Base-by-base conservation (phyloP, 768 basidiomycete genomes). In the Psilocybe tampanensis region DNA sequence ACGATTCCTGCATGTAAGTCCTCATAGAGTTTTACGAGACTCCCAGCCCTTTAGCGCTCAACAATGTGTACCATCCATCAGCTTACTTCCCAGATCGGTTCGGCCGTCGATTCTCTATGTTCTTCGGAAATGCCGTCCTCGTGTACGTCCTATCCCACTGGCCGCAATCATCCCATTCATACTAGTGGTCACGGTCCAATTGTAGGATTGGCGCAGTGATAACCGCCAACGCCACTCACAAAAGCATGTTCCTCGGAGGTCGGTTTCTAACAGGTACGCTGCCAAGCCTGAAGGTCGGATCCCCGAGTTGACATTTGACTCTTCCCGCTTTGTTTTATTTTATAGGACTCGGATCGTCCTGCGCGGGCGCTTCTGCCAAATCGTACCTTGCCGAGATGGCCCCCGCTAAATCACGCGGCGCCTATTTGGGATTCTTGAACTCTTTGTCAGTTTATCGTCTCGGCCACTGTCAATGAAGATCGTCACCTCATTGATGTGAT, bases 341-440 rank as follows among this genome's bases (percentile, higher is more conserved):
- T n/a, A n/a, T n/a, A 76, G 77, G 77, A 39, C 60, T 79, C 32
- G 79, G 80, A 1, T 71, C 74, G 33, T 70, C 74, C 1, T 77
- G 76, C 49, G 80, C 81, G 19, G 76, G 76, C 47, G 73, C 80
- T 23, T 74, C 76, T 8, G 80, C 81, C 2, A 83, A 82, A 63
- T 78, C 80, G 4, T 82, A 77, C 55, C 70, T 83, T 12, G 80
- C 78, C 6, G 82, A 83, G 65, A 73, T 84, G 57, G 74, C 78
- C 7, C 77, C 81, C 2, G 78, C 81, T 13, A 73, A 78, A 34
- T 69, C 72, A 18, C 75, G 82, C 34, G 82, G 81, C 22, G 75
- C 79, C 13, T 82, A 75, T 60, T 70, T 84, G 39, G 82, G 82
- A 0, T 75, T 81, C 51, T 64, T 82, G 45, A 82, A 83, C 62